Evolutionary conservation across 2,329 filamentous ascomycete genomes (phyloP).

Genomic region (Sphaerulina populicola): DNA sequence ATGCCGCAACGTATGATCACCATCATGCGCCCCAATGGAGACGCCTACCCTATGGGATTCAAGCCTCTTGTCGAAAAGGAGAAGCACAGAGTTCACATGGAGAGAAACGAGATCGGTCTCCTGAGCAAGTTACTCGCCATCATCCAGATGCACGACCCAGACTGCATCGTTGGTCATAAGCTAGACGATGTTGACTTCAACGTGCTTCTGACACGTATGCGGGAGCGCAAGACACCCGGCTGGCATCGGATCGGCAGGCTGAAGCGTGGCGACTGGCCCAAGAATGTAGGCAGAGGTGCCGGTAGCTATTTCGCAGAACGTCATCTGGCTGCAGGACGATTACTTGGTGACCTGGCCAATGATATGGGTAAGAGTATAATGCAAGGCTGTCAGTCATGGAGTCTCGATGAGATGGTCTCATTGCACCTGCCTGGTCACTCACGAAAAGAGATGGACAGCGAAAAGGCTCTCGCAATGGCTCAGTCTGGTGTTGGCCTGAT

Average conservation of each 20-base stretch:
- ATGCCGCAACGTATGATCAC: conserved; percentile 87
- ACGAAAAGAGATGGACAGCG: conserved; percentile 80
- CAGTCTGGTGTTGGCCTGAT: conserved; percentile 74
- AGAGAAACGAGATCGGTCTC: conserved; percentile 76
- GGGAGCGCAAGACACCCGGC: conserved; percentile 82
- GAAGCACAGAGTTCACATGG: conserved; percentile 67
- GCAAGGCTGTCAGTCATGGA: conserved; percentile 97
- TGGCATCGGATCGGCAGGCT: conserved; percentile 91
- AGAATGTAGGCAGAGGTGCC: conserved; percentile 73
- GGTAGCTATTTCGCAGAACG: conserved; percentile 90
- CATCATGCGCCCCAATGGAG: conserved; percentile 68
- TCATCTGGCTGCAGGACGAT: conserved; percentile 75
- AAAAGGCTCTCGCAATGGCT: conserved; percentile 72
- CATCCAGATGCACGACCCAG: conserved; percentile 78
- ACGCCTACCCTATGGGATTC: conserved; percentile 74
- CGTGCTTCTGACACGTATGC: conserved; percentile 74
- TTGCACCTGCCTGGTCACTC: conserved; percentile 69
- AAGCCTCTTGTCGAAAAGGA: conserved; percentile 67
- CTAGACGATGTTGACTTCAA: conserved; percentile 97
- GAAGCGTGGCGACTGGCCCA: conserved; percentile 76
- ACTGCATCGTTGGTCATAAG: conserved; percentile 88
- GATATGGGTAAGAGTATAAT: conserved; percentile 96
- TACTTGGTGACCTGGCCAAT: conserved; percentile 90
- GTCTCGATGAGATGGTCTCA: conserved; percentile 92
- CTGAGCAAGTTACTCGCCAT: conserved; percentile 84